A percentile compares a stretch with the other conserved stretches of the same genome.
Conservation (phyloP, 2,329 filamentous ascomycete genomes). For the Plectosphaerella sp. region DNA sequence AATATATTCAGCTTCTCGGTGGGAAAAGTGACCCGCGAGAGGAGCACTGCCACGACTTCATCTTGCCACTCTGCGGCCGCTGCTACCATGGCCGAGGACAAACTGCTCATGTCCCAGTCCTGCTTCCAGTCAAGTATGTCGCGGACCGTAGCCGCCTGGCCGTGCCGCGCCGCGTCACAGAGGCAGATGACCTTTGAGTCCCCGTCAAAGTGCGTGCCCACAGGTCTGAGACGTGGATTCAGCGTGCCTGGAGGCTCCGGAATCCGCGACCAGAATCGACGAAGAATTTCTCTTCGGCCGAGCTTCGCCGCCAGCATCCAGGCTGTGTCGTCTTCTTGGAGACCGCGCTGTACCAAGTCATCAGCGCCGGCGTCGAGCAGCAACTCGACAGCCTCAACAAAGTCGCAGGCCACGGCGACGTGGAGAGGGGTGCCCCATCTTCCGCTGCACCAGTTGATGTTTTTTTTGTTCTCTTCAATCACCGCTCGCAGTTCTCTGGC, state of each 20-base stretch:
- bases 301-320: not conserved
- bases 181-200: slow-evolving; percentile 3
- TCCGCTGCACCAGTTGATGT: not conserved
- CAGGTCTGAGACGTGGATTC: too few species aligned
- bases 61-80: slow-evolving; percentile 12
- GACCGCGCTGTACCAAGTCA: slow-evolving; percentile 3
- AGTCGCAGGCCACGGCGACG: slow-evolving; percentile 13
- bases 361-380: slow-evolving; percentile 18
- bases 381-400: slow-evolving; percentile 14
- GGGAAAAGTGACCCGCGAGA: slow-evolving; percentile 4
- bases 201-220: not conserved
- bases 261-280: not conserved
- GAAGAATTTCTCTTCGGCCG: not conserved
- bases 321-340: not conserved
- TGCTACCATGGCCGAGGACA: slow-evolving; percentile 5
- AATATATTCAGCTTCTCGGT: not conserved
- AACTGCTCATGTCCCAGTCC: slow-evolving; percentile 9
- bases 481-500: too few species aligned
- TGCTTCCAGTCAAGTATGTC: slow-evolving; percentile 10
- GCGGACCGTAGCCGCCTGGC: slow-evolving; percentile 10
- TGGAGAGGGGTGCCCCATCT: slow-evolving; percentile 12
- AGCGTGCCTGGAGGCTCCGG: not conserved
- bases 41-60: slow-evolving; percentile 5
- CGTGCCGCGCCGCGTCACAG: slow-evolving; percentile 6
- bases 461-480: too few species aligned